Percentiles rank a stretch among this genome's conserved stretches.
Conservation (phyloP, 768 basidiomycete genomes). For the Hortiboletus campestris region DNA sequence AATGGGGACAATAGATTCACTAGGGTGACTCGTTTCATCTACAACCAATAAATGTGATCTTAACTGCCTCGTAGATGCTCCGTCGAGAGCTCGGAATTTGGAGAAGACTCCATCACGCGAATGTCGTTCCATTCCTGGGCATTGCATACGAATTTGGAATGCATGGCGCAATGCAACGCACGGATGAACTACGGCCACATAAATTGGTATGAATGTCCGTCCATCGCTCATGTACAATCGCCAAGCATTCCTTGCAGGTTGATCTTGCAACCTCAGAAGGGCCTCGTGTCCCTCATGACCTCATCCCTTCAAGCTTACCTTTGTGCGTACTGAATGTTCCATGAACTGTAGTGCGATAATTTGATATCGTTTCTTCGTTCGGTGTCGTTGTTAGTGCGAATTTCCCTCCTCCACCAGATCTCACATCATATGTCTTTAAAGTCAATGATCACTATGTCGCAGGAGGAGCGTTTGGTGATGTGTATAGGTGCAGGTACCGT, state of each 20-base stretch:
- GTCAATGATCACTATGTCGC: neutral
- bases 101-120: conserved; percentile 23
- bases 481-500: neutral
- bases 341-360: no score
- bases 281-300: no score
- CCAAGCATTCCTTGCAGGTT: no score
- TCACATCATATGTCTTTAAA: neutral
- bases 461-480: conserved; percentile 4
- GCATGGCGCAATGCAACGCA: neutral
- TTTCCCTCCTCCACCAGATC: neutral
- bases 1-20: neutral
- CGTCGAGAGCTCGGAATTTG: conserved; percentile 31
- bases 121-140: conserved; percentile 26
- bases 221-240: no score
- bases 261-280: no score
- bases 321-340: no score
- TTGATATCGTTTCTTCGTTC: no score
- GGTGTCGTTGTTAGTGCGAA: no score
- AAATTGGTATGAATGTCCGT: no score
- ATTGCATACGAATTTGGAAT: conserved; percentile 22
- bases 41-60: neutral
- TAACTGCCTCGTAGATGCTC: conserved; percentile 10
- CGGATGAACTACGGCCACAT: no score
- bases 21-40: neutral
- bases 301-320: no score